Conservation (phyloP, 371 early-diverging fungal genomes). For the Entomophthora muscae region DNA sequence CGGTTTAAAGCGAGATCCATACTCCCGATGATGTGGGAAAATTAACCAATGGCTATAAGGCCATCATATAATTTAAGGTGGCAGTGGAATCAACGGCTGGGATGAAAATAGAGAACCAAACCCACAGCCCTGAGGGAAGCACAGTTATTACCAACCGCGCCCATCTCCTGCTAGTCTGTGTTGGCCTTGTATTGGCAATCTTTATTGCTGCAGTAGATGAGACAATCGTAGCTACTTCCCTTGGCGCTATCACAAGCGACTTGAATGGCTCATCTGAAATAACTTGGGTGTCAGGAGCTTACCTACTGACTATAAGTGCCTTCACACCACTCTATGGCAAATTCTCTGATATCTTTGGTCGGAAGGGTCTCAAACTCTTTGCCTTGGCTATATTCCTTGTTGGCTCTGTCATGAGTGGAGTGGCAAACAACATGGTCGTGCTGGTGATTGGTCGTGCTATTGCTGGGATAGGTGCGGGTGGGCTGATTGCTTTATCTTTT, state of each 20-base stretch:
- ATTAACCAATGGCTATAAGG: too few species aligned
- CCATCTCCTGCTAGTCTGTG: background rate
- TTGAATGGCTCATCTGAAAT: background rate
- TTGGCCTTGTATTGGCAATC: constrained; percentile 19
- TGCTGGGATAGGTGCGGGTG: constrained; percentile 50
- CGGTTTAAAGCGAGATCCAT: too few species aligned
- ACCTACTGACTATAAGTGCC: constrained; percentile 1
- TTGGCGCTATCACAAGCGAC: background rate
- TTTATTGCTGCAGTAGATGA: constrained; percentile 32
- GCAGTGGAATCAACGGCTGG: too few species aligned
- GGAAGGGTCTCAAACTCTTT: constrained; percentile 27
- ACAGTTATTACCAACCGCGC: constrained; percentile 21
- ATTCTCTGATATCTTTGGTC: constrained; percentile 39
- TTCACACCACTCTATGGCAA: constrained; percentile 11
- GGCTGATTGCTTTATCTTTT: constrained; percentile 40
- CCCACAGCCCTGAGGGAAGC: background rate
- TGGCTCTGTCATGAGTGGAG: constrained; percentile 33
- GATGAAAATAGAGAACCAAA: background rate
- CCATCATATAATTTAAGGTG: too few species aligned
- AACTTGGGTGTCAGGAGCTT: constrained; percentile 5
- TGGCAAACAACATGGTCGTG: constrained; percentile 31
- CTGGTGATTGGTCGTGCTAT: constrained; percentile 42
- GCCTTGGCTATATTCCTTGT: constrained; percentile 24
- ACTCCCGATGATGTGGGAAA: too few species aligned
- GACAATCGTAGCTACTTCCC: background rate